A percentile compares a stretch with the other conserved stretches of the same genome.
Conservation (phyloP, 495 filamentous ascomycete genomes). For the Aeminium ludgeri region DNA sequence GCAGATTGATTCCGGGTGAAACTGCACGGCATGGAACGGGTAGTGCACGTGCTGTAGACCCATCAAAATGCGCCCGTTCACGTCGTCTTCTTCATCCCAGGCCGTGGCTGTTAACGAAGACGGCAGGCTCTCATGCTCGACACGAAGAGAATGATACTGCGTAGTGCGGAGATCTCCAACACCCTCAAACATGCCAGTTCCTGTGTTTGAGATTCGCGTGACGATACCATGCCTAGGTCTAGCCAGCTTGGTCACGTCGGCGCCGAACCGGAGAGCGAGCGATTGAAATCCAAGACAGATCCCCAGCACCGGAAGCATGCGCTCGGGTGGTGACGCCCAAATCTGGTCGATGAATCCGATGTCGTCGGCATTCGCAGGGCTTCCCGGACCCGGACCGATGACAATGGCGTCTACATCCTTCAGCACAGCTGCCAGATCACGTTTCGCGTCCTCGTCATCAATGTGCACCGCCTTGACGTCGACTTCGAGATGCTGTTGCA, state of each 20-base stretch:
- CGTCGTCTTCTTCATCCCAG: slow-evolving; percentile 40
- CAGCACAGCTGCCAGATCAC: too few relatives aligned
- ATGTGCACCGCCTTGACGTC: slow-evolving; percentile 48
- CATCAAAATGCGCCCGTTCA: slow-evolving; percentile 53
- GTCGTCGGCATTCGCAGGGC: slow-evolving; percentile 38
- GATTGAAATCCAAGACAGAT: slow-evolving; percentile 91
- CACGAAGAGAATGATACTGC: slow-evolving; percentile 76
- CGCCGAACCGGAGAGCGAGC: slow-evolving; percentile 50
- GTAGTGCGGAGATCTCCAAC: slow-evolving; percentile 43
- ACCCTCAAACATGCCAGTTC: slow-evolving; percentile 33
- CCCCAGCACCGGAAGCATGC: slow-evolving; percentile 60
- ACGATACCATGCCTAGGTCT: slow-evolving; percentile 72
- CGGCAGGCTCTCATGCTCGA: slow-evolving; percentile 33
- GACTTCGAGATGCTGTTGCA: slow-evolving; percentile 46
- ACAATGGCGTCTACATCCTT: slow-evolving; percentile 56
- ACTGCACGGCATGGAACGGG: slow-evolving; percentile 86
- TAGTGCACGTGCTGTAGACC: slow-evolving; percentile 48
- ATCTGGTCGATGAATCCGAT: slow-evolving; percentile 64
- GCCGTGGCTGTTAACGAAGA: too few relatives aligned
- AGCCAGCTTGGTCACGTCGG: slow-evolving; percentile 40
- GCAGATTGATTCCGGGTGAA: slow-evolving; percentile 88
- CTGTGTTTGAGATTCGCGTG: slow-evolving; percentile 38
- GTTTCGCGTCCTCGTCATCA: slow-evolving; percentile 19
- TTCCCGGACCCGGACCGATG: slow-evolving; percentile 63
- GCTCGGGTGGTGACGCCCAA: slow-evolving; percentile 45